Percentiles rank a stretch among this genome's conserved stretches.
Conservation (phyloP, 352 stramenopile species). For the Globisporangium cylindrosporum region DNA sequence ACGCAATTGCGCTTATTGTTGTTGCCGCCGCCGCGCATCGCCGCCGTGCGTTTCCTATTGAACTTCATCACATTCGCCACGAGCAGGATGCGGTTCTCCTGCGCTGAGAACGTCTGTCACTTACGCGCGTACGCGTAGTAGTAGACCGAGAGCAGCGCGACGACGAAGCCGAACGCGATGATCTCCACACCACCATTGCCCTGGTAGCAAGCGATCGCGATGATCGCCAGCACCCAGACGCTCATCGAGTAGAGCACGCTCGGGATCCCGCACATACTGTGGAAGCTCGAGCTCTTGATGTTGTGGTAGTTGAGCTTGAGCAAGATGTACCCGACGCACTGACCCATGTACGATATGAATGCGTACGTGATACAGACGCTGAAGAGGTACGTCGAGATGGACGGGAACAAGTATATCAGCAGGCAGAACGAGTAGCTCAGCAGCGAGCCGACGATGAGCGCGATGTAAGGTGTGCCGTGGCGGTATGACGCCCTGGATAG, state of each 20-base stretch:
- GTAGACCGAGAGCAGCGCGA: conserved; percentile 13
- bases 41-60: conserved; percentile 7
- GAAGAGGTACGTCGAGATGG: background rate
- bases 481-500: conserved; percentile 21
- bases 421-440: conserved; percentile 35
- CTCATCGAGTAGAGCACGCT: conserved; percentile 21
- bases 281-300: conserved; percentile 24
- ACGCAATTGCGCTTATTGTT: too few species aligned
- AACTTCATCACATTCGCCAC: conserved; percentile 30
- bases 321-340: conserved; percentile 29
- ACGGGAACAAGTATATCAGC: conserved; percentile 24
- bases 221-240: conserved; percentile 12
- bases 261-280: conserved; percentile 15
- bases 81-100: conserved; percentile 26
- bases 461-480: conserved; percentile 21
- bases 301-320: conserved; percentile 21
- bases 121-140: conserved; percentile 20
- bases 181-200: conserved; percentile 13
- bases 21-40: too few species aligned
- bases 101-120: conserved; percentile 20
- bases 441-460: conserved; percentile 22
- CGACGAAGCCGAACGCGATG: background rate
- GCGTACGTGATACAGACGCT: conserved; percentile 6
- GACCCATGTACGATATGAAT: conserved; percentile 6
- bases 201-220: conserved; percentile 18